Evolutionary conservation across 768 basidiomycete genomes (phyloP).

Genomic region (Lactifluus volemus): DNA sequence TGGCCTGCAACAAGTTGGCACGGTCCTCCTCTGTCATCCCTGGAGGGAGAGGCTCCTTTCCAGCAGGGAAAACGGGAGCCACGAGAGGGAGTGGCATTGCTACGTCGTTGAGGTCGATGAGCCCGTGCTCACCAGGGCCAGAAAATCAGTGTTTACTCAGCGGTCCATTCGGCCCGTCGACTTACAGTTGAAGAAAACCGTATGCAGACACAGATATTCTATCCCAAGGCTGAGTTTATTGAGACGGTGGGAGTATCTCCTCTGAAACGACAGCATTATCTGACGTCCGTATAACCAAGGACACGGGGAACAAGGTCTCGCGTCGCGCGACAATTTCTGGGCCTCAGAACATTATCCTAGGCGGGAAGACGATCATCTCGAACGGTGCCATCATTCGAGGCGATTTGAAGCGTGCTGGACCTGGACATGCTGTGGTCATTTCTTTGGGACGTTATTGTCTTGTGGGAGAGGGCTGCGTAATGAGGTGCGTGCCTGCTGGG

Average conservation of each 20-base stretch:
- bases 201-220: conserved; percentile 72
- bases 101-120: background rate
- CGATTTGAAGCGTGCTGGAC: conserved; percentile 80
- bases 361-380: conserved; percentile 94
- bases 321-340: conserved; percentile 86
- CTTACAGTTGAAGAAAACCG: background rate
- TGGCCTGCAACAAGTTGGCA: conserved; percentile 50
- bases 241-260: conserved; percentile 47
- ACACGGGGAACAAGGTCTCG: conserved; percentile 95
- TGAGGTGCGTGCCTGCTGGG: conserved; percentile 45
- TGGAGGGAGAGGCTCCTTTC: conserved; percentile 80
- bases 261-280: background rate
- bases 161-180: conserved; percentile 1
- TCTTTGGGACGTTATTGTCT: conserved; percentile 89
- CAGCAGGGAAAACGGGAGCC: conserved; percentile 74
- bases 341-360: conserved; percentile 93
- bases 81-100: conserved; percentile 31
- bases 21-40: conserved; percentile 79
- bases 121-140: background rate
- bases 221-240: conserved; percentile 77
- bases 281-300: conserved; percentile 37
- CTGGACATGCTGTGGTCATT: conserved; percentile 90
- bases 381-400: conserved; percentile 87
- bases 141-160: background rate
- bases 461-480: conserved; percentile 81